These are phyloP conservation scores for Ganoderma sinense DNA, from an alignment of 1,284 basidiomycete species.

Conservation along the genomic window DNA sequence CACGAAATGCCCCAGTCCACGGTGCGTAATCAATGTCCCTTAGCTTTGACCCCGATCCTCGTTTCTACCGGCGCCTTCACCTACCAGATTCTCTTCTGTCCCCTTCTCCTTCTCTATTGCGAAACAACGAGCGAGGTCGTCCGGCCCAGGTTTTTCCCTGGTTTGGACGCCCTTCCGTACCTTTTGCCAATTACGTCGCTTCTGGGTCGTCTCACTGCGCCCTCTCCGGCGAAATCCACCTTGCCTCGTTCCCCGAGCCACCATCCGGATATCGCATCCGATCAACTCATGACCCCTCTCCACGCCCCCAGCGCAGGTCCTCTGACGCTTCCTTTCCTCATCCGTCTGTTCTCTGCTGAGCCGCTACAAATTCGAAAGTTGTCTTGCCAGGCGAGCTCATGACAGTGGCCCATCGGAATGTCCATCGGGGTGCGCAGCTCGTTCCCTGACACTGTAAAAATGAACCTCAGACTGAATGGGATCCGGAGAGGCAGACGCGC, in stretches of 20 bases:
- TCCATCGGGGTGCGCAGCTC: background rate
- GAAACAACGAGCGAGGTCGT: background rate
- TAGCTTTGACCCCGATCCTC: background rate
- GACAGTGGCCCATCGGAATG: background rate
- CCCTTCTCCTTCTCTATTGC: background rate
- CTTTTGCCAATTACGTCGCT: background rate
- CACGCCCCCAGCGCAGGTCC: background rate
- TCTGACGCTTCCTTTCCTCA: background rate
- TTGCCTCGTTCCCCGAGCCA: slow-evolving; percentile 23
- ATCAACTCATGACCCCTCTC: slow-evolving; percentile 28
- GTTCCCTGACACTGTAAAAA: background rate
- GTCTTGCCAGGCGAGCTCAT: background rate
- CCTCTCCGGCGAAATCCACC: slow-evolving; percentile 14
- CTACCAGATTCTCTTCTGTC: background rate
- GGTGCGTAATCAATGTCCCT: slow-evolving; percentile 9
- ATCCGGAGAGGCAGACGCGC: background rate
- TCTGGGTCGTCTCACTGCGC: background rate
- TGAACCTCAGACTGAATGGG: background rate
- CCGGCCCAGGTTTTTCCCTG: background rate
- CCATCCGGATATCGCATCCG: slow-evolving; percentile 28
- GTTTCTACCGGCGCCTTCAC: background rate
- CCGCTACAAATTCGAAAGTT: background rate
- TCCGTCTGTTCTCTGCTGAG: background rate
- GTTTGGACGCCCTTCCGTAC: slow-evolving; percentile 14
- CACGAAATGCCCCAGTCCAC: slow-evolving; percentile 6